Base-by-base conservation (phyloP, 192 early-diverging fungal genomes). In the Backusella westeae region DNA sequence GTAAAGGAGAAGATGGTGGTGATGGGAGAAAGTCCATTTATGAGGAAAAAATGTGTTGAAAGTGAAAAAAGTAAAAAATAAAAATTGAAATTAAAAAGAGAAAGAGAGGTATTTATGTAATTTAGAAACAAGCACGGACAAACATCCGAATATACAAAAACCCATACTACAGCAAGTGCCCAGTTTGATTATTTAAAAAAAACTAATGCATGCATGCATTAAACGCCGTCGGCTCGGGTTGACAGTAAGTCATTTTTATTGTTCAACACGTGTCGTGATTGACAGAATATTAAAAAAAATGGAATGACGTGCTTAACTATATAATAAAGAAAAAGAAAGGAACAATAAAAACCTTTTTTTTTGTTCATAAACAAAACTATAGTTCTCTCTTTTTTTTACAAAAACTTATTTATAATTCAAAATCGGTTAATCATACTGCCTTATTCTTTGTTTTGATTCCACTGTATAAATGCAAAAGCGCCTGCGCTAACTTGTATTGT, bases 1-100 rank as follows among this genome's bases (percentile, higher is more conserved):
- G 39, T 38, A 59, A 9, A 34, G 69, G 80, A 66, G 76, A 75
- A 34, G 49, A 52, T 53, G 76, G 68, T 41, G 76, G 69, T 68
- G 73, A 77, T 29, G 72, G 76, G 10, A 75, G 67, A 49, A 41
- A 75, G 39, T 80, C 63, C 69, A 75, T 69, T n/a, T 26, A 49
- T 49, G 19, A n/a, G 6, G 19, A 49, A n/a, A 49, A 49, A 44
- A 44, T 9, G 15, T 44, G 42, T 17, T 44, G 21, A 26, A 63
- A 12, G 23, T 56, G 21, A 29, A 63, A 29, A 63, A 26, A 63
- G 23, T 21, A 26, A 63, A 63, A 63, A 29, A 26, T 21, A 63
- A 63, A 63, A 12, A 14, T 32, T 29, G 29, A 59, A 59, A 59
- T 14, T 26, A 26, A 26, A 59, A 59, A 59, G 23, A 56, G 8